Conservation (phyloP, 164 flowering plant genomes). For the Hamamelis virginiana region DNA sequence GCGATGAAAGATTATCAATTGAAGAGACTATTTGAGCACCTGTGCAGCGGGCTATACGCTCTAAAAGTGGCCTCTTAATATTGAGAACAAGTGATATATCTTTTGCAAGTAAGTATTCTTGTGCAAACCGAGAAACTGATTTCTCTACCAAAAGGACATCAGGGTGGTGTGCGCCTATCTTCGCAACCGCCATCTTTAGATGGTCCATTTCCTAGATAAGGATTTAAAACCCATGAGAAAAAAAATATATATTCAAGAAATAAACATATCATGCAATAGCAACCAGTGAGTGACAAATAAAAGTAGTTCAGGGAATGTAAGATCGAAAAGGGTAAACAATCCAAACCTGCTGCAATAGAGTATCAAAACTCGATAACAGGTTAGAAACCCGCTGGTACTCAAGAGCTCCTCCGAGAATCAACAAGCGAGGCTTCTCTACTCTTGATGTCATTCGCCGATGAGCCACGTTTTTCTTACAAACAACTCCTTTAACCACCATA, state of each 20-base stretch:
- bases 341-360: constrained; percentile 86
- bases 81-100: constrained; percentile 69
- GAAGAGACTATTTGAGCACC: constrained; percentile 66
- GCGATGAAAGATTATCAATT: constrained; percentile 53
- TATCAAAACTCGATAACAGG: constrained; percentile 84
- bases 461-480: constrained; percentile 97
- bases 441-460: constrained; percentile 90
- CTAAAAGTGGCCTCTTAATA: constrained; percentile 64
- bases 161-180: constrained; percentile 56
- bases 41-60: constrained; percentile 69
- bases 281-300: not conserved
- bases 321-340: not conserved
- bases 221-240: not conserved
- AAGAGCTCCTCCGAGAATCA: constrained; percentile 95
- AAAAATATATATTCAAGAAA: constrained; percentile 1
- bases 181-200: constrained; percentile 66
- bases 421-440: constrained; percentile 65
- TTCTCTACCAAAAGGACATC: constrained; percentile 64
- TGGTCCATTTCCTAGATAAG: constrained; percentile 67
- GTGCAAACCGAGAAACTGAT: constrained; percentile 66
- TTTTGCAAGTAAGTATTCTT: constrained; percentile 61
- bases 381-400: constrained; percentile 93
- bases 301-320: not conserved
- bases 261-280: constrained; percentile 4
- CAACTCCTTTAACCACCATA: constrained; percentile 85